Conservation (phyloP, 2,329 filamentous ascomycete species). For the Colletotrichum tamarilloi region DNA sequence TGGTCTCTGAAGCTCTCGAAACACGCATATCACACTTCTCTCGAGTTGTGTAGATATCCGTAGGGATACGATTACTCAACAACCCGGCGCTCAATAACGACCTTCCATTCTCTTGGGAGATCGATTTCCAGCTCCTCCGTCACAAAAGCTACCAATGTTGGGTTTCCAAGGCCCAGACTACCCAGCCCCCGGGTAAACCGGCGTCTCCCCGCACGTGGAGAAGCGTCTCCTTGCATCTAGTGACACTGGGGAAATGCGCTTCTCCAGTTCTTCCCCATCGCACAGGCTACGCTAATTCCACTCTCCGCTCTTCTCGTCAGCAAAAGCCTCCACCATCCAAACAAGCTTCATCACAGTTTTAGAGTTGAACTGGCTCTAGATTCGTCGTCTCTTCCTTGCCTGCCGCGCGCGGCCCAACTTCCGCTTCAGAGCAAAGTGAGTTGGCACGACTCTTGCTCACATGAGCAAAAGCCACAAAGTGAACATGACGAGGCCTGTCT, state of each 20-base stretch:
- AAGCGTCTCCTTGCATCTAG: background rate
- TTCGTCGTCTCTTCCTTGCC: background rate
- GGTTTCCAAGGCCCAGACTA: background rate
- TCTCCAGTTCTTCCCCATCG: background rate
- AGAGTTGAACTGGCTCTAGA: background rate
- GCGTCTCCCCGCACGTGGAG: background rate
- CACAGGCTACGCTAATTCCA: background rate
- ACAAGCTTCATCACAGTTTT: background rate
- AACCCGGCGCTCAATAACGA: background rate
- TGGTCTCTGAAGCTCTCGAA: background rate
- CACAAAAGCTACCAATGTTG: background rate
- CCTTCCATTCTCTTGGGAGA: background rate
- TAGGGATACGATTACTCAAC: background rate
- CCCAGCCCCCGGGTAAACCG: background rate
- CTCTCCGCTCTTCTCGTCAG: background rate
- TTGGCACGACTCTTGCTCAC: background rate
- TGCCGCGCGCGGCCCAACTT: background rate
- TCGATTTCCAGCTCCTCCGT: background rate
- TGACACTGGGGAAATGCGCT: background rate
- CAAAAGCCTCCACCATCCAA: background rate
- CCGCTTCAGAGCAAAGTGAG: background rate
- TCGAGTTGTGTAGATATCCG: background rate
- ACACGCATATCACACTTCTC: background rate
- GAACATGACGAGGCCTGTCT: background rate
- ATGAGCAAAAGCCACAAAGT: background rate